Evolutionary conservation across 169 alveolate genomes (phyloP).

Genomic region (Cystoisospora suis): DNA sequence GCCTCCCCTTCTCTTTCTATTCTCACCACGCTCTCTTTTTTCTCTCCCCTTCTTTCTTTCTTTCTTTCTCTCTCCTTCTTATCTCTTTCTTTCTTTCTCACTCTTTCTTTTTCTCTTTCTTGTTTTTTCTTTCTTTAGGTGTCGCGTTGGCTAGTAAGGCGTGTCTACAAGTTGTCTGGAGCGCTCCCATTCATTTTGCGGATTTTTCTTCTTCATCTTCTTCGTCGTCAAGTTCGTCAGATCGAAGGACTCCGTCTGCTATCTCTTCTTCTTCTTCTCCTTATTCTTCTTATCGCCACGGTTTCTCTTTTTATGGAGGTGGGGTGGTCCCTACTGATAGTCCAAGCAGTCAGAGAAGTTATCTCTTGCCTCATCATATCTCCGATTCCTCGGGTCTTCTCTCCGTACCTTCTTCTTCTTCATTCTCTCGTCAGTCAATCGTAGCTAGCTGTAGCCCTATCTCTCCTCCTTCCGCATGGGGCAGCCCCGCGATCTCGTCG

Average conservation of each 20-base stretch:
- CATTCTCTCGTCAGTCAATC: too few species aligned
- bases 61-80: neutral
- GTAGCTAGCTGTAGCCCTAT: too few species aligned
- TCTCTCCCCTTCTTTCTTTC: neutral
- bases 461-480: too few species aligned
- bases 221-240: neutral
- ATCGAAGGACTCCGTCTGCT: neutral
- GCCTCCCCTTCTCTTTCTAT: too few species aligned
- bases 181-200: conserved; percentile 9
- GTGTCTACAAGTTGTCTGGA: conserved; percentile 21
- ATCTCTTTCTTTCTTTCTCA: neutral
- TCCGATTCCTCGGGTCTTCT: too few species aligned
- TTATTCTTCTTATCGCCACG: neutral
- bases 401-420: too few species aligned
- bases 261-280: neutral
- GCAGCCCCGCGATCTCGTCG: too few species aligned
- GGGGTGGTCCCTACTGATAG: too few species aligned
- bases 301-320: too few species aligned
- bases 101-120: neutral
- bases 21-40: too few species aligned
- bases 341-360: too few species aligned
- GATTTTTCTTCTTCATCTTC: neutral
- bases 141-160: conserved; percentile 27
- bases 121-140: neutral
- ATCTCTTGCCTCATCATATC: too few species aligned